Conservation (phyloP, 805 yeast genomes). For the Kodamaea laetipori region DNA sequence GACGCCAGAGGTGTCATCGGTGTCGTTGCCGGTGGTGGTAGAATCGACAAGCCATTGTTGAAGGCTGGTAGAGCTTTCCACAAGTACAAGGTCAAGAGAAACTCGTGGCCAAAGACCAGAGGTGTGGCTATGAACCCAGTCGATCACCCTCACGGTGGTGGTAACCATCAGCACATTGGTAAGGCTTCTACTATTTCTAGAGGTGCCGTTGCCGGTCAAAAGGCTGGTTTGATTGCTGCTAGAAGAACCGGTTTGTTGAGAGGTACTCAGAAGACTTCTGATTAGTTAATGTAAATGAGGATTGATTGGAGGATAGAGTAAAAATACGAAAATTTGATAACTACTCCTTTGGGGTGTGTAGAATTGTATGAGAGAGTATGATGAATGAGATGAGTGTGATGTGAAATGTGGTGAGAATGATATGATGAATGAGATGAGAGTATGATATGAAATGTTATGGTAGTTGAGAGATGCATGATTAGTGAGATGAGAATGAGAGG, state of each 20-base stretch:
- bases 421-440: too few relatives aligned
- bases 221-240: slow-evolving; percentile 99
- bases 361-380: neutral
- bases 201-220: slow-evolving; percentile 99
- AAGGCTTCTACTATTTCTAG: slow-evolving; percentile 99
- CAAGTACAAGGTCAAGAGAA: slow-evolving; percentile 99
- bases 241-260: slow-evolving; percentile 99
- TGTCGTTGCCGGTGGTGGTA: slow-evolving; percentile 99
- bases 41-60: slow-evolving; percentile 98
- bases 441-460: too few relatives aligned
- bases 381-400: too few relatives aligned
- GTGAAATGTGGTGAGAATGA: too few relatives aligned
- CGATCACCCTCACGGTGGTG: slow-evolving; percentile 99
- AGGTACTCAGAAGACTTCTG: slow-evolving; percentile 91
- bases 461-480: too few relatives aligned
- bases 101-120: slow-evolving; percentile 99
- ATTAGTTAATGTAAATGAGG: slow-evolving; percentile 28
- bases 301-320: neutral
- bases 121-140: slow-evolving; percentile 99
- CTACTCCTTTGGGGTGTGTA: slow-evolving; percentile 3
- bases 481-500: too few relatives aligned
- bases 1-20: slow-evolving; percentile 99
- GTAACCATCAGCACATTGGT: slow-evolving; percentile 99
- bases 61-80: slow-evolving; percentile 99
- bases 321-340: slow-evolving; percentile 8